Conservation (phyloP, 176 grass and related monocot genomes). For the Juncus effusus region DNA sequence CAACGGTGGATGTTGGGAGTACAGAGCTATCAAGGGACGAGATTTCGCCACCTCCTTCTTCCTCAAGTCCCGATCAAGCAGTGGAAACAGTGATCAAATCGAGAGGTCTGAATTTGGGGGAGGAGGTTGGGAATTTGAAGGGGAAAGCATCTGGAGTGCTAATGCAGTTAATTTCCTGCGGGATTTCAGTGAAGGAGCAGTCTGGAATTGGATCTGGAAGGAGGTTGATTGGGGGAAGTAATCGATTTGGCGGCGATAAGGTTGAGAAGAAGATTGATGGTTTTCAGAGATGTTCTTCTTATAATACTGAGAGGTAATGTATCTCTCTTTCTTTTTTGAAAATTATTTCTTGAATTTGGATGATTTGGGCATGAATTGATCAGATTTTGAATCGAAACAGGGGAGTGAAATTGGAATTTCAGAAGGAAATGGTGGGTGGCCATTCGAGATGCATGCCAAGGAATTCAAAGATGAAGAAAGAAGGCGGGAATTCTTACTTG, state of each 20-base stretch:
- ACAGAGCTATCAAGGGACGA: conserved; percentile 51
- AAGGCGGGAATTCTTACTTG: conserved; percentile 36
- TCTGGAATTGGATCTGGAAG: conserved; percentile 28
- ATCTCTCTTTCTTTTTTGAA: not conserved
- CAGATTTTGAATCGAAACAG: conserved; percentile 27
- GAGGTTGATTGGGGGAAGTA: conserved; percentile 9
- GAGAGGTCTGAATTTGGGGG: conserved; percentile 32
- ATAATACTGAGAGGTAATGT: conserved; percentile 64
- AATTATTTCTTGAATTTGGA: not conserved
- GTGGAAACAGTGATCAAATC: conserved; percentile 67
- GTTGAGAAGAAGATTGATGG: conserved; percentile 45
- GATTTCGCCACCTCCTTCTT: conserved; percentile 58
- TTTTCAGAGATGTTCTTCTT: conserved; percentile 66
- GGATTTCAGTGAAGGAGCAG: conserved; percentile 51
- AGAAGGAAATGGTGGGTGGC: conserved; percentile 44
- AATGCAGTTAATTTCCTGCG: conserved; percentile 90
- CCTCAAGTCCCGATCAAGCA: conserved; percentile 62
- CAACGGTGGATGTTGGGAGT: conserved; percentile 3
- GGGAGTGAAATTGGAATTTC: conserved; percentile 44
- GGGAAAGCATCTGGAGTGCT: conserved; percentile 58
- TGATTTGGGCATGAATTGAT: not conserved
- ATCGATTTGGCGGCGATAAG: conserved; percentile 13
- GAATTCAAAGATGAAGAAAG: conserved; percentile 48
- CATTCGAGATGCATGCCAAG: conserved; percentile 70
- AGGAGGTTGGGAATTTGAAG: conserved; percentile 27